Base-by-base conservation (phyloP, 441 rosid species). In the Biscutella laevigata region DNA sequence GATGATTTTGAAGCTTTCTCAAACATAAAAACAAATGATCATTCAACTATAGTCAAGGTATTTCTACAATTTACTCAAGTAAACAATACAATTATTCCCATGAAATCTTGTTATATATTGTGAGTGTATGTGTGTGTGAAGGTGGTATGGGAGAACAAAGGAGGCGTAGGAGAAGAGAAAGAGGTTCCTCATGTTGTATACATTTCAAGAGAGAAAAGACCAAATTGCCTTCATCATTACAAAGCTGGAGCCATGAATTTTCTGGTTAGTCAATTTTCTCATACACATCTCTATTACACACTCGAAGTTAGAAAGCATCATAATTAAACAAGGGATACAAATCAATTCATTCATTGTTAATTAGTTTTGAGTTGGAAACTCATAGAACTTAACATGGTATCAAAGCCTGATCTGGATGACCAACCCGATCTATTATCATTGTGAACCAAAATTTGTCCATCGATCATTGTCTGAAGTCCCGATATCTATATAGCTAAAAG, bases 201-300 rank as follows among this genome's bases (percentile, higher is more conserved):
- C 38, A 40, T 85, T 28, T 75, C 96, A 1, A 73, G 95, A 39
- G 92, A 85, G 71, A 83, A 88, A 67, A 42, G 47, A 16, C 75
- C 76, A 11, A 67, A 71, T 21, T 66, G 71, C 33, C 53, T 65
- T 0, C 92, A 88, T 53, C 78, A 77, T 47, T 83, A 77, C 74
- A 83, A 85, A 71, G 84, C 95, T 2, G 89, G 89, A 19, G 95
- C 95, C n/a, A 81, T 88, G 96, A 88, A 88, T 43, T 78, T 75
- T 25, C 61, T 88, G 24, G 92, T 85, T 64, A 58, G n/a, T 57
- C 9, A 16, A 4, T 3, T 40, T 47, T 5, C 15, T 39, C 12
- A 16, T 9, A 26, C 7, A 45, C 15, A 2, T 13, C 7, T 35
- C 4, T 25, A n/a, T n/a, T n/a, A n/a, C n/a, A n/a, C n/a, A n/a